A percentile compares a stretch with the other conserved stretches of the same genome.
These are phyloP conservation scores for Hyphopichia homilentoma DNA, from an alignment of 805 yeast genomes.

Conservation along the genomic window DNA sequence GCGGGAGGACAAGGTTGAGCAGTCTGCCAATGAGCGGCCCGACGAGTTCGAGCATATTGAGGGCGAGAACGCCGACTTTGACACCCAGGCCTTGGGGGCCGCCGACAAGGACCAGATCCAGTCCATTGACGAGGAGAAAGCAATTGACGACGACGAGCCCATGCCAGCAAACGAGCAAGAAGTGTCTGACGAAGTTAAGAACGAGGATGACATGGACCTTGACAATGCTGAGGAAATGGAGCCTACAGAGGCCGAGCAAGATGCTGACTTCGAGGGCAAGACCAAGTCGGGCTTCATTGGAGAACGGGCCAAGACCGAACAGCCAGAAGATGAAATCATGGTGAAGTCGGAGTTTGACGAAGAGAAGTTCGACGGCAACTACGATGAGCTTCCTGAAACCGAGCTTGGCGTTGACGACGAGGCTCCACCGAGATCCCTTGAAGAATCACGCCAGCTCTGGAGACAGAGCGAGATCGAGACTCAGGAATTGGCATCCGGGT, in stretches of 20 bases:
- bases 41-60: slow-evolving; percentile 85
- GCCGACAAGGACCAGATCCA: slow-evolving; percentile 80
- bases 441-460: slow-evolving; percentile 79
- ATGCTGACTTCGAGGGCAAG: slow-evolving; percentile 48
- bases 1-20: slow-evolving; percentile 47
- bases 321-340: slow-evolving; percentile 24
- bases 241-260: slow-evolving; percentile 25
- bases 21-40: slow-evolving; percentile 61
- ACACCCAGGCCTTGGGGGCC: slow-evolving; percentile 91
- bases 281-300: slow-evolving; percentile 49
- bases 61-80: slow-evolving; percentile 71
- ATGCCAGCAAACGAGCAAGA: slow-evolving; percentile 24
- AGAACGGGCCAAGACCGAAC: slow-evolving; percentile 36
- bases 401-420: slow-evolving; percentile 12
- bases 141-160: slow-evolving; percentile 59
- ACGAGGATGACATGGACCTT: slow-evolving; percentile 23
- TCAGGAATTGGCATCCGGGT: slow-evolving; percentile 77
- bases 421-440: slow-evolving; percentile 49
- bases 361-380: slow-evolving; percentile 15
- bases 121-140: slow-evolving; percentile 72
- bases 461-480: slow-evolving; percentile 78
- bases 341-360: slow-evolving; percentile 14
- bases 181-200: slow-evolving; percentile 25
- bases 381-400: slow-evolving; percentile 12
- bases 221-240: slow-evolving; percentile 25